Base-by-base conservation (phyloP, 495 filamentous ascomycete genomes). In the Penicillium longicatenatum region DNA sequence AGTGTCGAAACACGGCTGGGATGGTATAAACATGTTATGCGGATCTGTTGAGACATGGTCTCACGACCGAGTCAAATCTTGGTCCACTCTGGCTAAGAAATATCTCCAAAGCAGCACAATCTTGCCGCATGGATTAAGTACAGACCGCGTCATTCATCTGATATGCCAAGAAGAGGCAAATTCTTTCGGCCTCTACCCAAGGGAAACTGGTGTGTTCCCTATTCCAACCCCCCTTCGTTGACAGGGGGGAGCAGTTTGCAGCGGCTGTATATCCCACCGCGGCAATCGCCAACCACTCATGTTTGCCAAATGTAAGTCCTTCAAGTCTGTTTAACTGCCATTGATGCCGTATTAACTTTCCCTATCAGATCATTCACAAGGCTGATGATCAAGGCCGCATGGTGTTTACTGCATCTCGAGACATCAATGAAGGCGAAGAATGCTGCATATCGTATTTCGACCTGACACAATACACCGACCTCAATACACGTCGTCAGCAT, bases 391-490 rank as follows among this genome's bases (percentile, higher is more conserved):
- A 65, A 22, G 70, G 70, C 16, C 68, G 65, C 0, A 77, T 77
- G 74, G 67, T 75, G 5, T 77, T 75, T 22, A 70, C 69, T 2
- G 67, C 74, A 0, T 62, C 64, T 20, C 59, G 62, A 10, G 70
- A 77, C 26, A 77, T 77, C 33, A 43, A 63, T 1, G 49, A 67
- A 0, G 74, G 68, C 4, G 69, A 77, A 46, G 74, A 77, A 56
- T 77, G 74, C 50, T 76, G 74, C 24, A 76, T 76, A 16, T 69
- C 74, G 0, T 76, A 76, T 44, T 76, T 75, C 39, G 74, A 76
- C 46, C 35, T 76, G 43, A 67, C 66, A 6, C 50, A 64, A 49
- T 44, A 59, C 39, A 61, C 56, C 1, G 61, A 66, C 17, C 30
- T 74, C 5, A 41, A 44, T 14, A 61, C 61, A 7, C 66, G 74